Base-by-base conservation (phyloP, 257 asterid species). In the Solanum appendiculatum region DNA sequence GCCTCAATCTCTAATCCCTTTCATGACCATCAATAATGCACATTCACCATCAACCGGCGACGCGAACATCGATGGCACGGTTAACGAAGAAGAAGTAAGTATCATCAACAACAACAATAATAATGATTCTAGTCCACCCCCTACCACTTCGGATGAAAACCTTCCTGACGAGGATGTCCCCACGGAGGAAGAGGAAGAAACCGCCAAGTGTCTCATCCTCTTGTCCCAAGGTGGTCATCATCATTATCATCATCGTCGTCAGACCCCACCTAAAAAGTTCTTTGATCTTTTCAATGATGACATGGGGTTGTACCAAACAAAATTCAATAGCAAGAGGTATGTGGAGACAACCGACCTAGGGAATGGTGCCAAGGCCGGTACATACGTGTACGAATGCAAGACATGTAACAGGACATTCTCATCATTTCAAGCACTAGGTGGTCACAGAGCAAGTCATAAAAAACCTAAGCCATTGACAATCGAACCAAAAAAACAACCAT, bases 341-440 rank as follows among this genome's bases (percentile, higher is more conserved):
- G 85, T 91, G 18, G 88, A 88, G 31, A 73, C 92, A 5, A 58
- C 90, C 1, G 39, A 89, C 23, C 25, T 89, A 3, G 89, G 84
- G 2, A 88, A 86, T 48, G 92, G 92, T 18, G 81, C n/a, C 56
- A 91, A 89, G 60, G 86, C 90, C 1, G 91, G 88, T 27, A 93
- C 89, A 85, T 90, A 91, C 63, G 92, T 90, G 9, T 97, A 93
- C 78, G 94, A 90, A 40, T 96, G 99, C 93, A 97, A 96, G 83
- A 97, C 99, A 5, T 97, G 99, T 37, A 88, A 88, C 83, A 86
- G 92, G 70, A 88, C 94, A 13, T 97, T 96, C 80, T 87, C 93
- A 70, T 96, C 99, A 0, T 97, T 97, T 81, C 99, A 97, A 90
- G 99, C 99, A 10, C 86, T 97, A 5, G 99, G 99, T 1, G 99